Percentiles rank a stretch among this genome's conserved stretches.
phyloP scores from a whole-genome alignment of 129 eudicot genomes.

The Lactuca sativa region DNA sequence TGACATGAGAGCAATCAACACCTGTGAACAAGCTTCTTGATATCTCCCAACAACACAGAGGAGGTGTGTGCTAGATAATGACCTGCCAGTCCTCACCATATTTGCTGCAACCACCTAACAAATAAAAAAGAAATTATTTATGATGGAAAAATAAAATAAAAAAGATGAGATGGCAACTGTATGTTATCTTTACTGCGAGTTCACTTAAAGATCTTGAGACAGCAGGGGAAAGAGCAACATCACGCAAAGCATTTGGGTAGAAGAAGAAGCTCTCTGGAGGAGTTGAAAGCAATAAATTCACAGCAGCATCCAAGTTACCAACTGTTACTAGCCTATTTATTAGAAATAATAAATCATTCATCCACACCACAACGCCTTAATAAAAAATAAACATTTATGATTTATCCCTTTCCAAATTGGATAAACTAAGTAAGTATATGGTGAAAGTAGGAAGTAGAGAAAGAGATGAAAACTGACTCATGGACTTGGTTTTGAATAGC shows the following conservation, averaged over 20 bases:
- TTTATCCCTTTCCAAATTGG: too few relatives aligned
- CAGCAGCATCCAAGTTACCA: constrained; percentile 94
- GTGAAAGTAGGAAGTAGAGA: too few relatives aligned
- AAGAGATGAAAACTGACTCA: constrained; percentile 59
- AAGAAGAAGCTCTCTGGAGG: constrained; percentile 94
- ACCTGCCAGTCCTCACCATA: constrained; percentile 92
- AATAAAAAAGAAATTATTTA: constrained; percentile 22
- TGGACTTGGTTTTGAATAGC: constrained; percentile 88
- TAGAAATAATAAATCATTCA: not conserved
- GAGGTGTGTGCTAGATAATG: constrained; percentile 93
- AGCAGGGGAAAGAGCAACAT: constrained; percentile 97
- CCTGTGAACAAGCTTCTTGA: constrained; percentile 99
- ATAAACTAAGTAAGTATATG: too few relatives aligned
- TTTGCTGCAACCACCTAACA: constrained; percentile 95
- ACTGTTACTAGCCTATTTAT: constrained; percentile 78
- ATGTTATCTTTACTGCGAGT: constrained; percentile 81
- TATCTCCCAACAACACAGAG: constrained; percentile 96
- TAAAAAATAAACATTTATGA: too few relatives aligned
- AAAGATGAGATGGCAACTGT: not conserved
- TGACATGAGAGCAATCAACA: constrained; percentile 8
- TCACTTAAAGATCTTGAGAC: constrained; percentile 85
- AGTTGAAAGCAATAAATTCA: constrained; percentile 87
- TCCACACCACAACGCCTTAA: too few relatives aligned
- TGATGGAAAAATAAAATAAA: not conserved
- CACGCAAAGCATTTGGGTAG: constrained; percentile 89